Conservation (phyloP, 441 rosid genomes). For the Kokia cookei region DNA sequence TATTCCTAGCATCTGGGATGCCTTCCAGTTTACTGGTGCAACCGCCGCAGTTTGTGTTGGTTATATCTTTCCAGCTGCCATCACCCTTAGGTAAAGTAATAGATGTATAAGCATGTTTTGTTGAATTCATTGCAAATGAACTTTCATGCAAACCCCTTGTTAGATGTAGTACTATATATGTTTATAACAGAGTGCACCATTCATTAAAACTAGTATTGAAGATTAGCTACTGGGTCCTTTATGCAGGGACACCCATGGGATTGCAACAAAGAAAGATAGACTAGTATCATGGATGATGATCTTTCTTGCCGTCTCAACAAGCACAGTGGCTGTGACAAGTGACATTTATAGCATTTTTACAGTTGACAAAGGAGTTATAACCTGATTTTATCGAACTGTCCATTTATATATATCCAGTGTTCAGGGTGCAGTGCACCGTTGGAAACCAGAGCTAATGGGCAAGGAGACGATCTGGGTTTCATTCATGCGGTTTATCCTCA, state of each 20-base stretch:
- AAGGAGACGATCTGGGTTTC: not conserved
- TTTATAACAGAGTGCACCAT: not conserved
- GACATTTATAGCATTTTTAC: conserved; percentile 41
- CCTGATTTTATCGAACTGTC: conserved; percentile 6
- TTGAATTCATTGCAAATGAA: not conserved
- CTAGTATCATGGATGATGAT: conserved; percentile 51
- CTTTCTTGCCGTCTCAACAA: conserved; percentile 40
- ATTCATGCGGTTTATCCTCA: not conserved
- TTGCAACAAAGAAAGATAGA: conserved; percentile 49
- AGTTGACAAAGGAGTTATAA: conserved; percentile 8
- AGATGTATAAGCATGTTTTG: not conserved
- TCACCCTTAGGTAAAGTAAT: conserved; percentile 41
- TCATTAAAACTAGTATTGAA: not conserved
- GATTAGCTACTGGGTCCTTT: not conserved
- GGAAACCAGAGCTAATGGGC: not conserved
- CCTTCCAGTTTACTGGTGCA: conserved; percentile 72
- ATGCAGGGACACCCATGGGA: conserved; percentile 46
- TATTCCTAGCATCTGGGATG: conserved; percentile 67
- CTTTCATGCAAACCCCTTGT: too few relatives aligned
- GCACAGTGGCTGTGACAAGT: conserved; percentile 49
- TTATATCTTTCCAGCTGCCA: conserved; percentile 62
- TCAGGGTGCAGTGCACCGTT: not conserved
- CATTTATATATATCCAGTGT: not conserved
- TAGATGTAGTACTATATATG: not conserved
- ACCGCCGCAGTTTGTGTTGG: conserved; percentile 54